Evolutionary conservation across 768 basidiomycete species (phyloP), one percentile per base, ranked within the genome.

Genomic region (Trametes coccinea): DNA sequence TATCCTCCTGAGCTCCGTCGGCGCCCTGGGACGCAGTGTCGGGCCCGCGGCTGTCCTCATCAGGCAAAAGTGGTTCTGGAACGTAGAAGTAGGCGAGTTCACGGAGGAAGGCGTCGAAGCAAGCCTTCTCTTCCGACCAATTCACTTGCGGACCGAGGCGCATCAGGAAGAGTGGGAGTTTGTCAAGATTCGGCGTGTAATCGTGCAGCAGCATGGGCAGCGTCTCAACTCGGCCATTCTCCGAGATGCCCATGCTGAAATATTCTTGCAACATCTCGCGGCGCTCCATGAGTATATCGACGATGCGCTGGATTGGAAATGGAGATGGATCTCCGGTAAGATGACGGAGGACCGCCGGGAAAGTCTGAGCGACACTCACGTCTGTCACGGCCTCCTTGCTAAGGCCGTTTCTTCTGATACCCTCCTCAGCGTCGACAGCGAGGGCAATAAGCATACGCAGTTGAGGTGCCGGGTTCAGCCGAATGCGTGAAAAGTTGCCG

Each of bases 81-180:
- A 86, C 82, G 72, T 97, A 94, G 76, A 98, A 98, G 71, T 85
- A 92, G 2, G 95, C 93, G 6, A 99, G 79, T 73, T 99, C 97
- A 39, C 88, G 86, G 31, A 96, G 78, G 71, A 98, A 90, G 0
- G 86, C 82, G 17, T 84, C 81, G 70, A 99, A 98, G 70, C 97
- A 99, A 60, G 85, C 88, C 31, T 78, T 78, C 71, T 99, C 97
- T 0, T 82, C 80, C 17, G 81, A 80, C 97, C 97, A 99, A 68
- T 95, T 80, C 30, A 98, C 93, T 91, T 98, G 89, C n/a, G 94
- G 92, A 0, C 93, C 95, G 5, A 97, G 83, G 44, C 94, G 83
- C 87, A 98, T 90, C 46, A 96, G 79, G 63, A 98, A 92, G 58
- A 86, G 79, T 0, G 97, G 97, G 7, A 98, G 78, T 67, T 93